Evolutionary conservation across 345 rosid genomes (phyloP).

Genomic region (Garcia nutans): DNA sequence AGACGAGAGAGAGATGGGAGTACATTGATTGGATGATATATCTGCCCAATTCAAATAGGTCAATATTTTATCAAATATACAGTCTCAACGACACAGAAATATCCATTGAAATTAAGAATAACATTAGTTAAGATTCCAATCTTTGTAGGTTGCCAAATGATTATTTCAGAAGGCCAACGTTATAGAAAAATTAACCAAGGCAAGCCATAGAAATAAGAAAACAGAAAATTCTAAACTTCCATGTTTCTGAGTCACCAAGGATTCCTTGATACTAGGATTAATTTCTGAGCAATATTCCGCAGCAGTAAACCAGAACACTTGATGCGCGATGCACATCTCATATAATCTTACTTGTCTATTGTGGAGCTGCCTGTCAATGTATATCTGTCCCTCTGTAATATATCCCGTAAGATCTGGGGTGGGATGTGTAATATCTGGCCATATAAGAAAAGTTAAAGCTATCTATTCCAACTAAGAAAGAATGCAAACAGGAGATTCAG

Average conservation of each 20-base stretch:
- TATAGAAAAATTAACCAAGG: neutral
- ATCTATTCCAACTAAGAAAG: slow-evolving; percentile 11
- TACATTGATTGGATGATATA: slow-evolving; percentile 95
- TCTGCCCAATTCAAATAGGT: slow-evolving; percentile 48
- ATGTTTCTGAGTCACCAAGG: neutral
- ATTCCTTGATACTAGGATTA: neutral
- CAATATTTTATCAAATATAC: neutral
- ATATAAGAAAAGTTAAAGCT: slow-evolving; percentile 12
- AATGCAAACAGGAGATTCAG: neutral
- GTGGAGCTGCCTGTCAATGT: slow-evolving; percentile 78
- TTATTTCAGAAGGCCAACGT: neutral
- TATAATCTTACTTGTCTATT: slow-evolving; percentile 66
- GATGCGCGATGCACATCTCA: neutral
- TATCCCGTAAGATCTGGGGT: slow-evolving; percentile 99
- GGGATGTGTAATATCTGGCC: slow-evolving; percentile 93
- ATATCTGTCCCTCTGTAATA: slow-evolving; percentile 95
- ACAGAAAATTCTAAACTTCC: neutral
- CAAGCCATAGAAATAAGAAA: neutral
- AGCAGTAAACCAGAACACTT: neutral
- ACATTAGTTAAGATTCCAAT: neutral
- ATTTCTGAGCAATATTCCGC: neutral
- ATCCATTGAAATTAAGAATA: neutral
- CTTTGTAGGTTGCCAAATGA: neutral
- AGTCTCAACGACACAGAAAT: neutral
- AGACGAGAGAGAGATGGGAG: slow-evolving; percentile 97